Evolutionary conservation across 2,329 filamentous ascomycete species (phyloP).

Genomic region (Didymella pomorum): DNA sequence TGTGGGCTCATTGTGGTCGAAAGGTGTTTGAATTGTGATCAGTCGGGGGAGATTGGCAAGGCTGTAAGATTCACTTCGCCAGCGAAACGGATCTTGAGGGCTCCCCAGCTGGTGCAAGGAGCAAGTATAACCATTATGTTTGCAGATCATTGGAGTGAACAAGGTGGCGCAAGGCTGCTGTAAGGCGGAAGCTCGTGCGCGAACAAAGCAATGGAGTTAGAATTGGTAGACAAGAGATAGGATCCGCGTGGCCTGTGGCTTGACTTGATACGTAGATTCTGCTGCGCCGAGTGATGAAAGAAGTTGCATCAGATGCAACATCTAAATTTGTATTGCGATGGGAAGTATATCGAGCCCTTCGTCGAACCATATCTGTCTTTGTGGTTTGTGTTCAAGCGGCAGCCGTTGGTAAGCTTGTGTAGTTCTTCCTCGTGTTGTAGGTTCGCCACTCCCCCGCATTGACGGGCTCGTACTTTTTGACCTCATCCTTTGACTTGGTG

Average conservation of each 20-base stretch:
- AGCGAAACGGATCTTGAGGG: constrained; percentile 1
- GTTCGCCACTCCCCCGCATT: constrained; percentile 48
- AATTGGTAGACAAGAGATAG: constrained; percentile 15
- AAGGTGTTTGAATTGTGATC: not conserved
- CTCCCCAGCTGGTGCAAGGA: not conserved
- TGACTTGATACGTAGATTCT: constrained; percentile 13
- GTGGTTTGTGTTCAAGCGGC: constrained; percentile 1
- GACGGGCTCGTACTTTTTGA: constrained; percentile 50
- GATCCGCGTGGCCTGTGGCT: constrained; percentile 12
- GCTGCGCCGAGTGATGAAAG: constrained; percentile 5
- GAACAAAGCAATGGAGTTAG: constrained; percentile 25
- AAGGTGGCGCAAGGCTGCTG: constrained; percentile 15
- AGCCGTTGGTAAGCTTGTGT: constrained; percentile 21
- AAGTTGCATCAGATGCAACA: not conserved
- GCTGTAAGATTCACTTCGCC: not conserved
- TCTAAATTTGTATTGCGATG: constrained; percentile 1
- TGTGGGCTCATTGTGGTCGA: constrained; percentile 20
- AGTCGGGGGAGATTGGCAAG: not conserved
- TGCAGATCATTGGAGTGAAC: not conserved
- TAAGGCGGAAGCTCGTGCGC: constrained; percentile 19
- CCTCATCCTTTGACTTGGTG: constrained; percentile 40
- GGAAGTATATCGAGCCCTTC: not conserved
- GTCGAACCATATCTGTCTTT: not conserved
- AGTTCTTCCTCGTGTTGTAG: constrained; percentile 46
- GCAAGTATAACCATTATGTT: not conserved